phyloP scores from a whole-genome alignment of 257 asterid species.

The Solanum pennellii region DNA sequence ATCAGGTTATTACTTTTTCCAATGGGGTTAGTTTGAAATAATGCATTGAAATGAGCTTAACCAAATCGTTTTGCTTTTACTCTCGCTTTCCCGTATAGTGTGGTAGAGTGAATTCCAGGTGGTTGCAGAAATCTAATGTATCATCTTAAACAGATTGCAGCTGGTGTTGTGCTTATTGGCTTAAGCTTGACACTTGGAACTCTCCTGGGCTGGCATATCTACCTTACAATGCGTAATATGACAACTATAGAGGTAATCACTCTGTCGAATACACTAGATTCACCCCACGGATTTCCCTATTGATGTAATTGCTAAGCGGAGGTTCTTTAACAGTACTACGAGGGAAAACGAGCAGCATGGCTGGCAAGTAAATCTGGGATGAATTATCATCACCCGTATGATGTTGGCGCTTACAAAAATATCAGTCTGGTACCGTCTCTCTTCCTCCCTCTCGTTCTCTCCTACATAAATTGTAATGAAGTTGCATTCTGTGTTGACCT shows the following conservation, averaged over 20 bases:
- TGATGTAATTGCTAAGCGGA: neutral
- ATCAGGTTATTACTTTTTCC: neutral
- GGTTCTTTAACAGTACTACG: slow-evolving; percentile 41
- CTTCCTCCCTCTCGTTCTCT: neutral
- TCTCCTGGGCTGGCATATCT: slow-evolving; percentile 75
- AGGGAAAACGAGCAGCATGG: slow-evolving; percentile 78
- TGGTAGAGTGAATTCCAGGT: neutral
- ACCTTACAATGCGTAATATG: slow-evolving; percentile 66
- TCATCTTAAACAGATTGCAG: neutral
- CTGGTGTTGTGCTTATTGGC: slow-evolving; percentile 28
- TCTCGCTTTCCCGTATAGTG: neutral
- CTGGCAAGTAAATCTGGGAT: slow-evolving; percentile 85
- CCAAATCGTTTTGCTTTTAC: neutral
- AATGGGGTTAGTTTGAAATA: neutral
- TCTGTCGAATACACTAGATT: neutral
- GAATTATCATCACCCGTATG: slow-evolving; percentile 67
- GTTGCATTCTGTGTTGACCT: neutral
- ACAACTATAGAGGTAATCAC: slow-evolving; percentile 80
- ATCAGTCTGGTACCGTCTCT: slow-evolving; percentile 33
- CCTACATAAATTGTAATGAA: neutral
- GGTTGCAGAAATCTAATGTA: neutral
- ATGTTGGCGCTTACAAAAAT: slow-evolving; percentile 63
- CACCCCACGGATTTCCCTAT: neutral
- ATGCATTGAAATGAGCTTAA: neutral
- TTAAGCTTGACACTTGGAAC: slow-evolving; percentile 56